Conservation (phyloP, 257 asterid genomes). For the Solanum bukasovii region DNA sequence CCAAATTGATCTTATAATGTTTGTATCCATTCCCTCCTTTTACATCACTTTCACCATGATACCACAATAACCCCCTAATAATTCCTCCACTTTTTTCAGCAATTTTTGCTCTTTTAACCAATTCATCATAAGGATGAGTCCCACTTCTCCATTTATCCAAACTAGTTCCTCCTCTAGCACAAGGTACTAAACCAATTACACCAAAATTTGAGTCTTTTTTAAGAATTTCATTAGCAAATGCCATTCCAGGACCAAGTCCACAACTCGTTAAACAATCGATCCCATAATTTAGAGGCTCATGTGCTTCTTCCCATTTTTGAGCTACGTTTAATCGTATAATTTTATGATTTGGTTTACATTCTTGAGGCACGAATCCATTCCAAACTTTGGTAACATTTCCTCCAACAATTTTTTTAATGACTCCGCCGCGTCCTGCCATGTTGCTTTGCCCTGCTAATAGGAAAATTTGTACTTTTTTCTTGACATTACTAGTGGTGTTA, state of each 20-base stretch:
- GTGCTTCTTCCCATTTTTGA: conserved; percentile 21
- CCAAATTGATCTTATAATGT: not conserved
- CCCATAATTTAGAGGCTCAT: conserved; percentile 29
- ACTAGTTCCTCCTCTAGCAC: conserved; percentile 30
- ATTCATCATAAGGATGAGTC: not conserved
- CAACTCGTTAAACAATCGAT: conserved; percentile 10
- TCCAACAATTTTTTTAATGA: not conserved
- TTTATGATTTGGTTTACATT: conserved; percentile 1
- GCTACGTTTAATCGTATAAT: conserved; percentile 11
- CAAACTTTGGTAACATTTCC: not conserved
- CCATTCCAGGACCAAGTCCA: conserved; percentile 45
- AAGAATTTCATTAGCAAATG: conserved; percentile 23
- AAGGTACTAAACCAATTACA: conserved; percentile 27
- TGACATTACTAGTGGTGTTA: not conserved
- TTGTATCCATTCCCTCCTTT: not conserved
- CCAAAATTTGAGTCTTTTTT: conserved; percentile 5
- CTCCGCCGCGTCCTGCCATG: conserved; percentile 40
- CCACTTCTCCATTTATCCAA: conserved; percentile 20
- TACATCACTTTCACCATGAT: conserved; percentile 33
- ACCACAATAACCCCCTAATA: conserved; percentile 27
- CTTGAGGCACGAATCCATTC: conserved; percentile 17
- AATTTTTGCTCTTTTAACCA: conserved; percentile 14
- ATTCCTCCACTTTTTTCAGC: conserved; percentile 17
- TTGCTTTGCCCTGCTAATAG: conserved; percentile 42
- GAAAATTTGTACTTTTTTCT: conserved; percentile 1